These are phyloP conservation scores for Martiniozyma asiatica DNA, from an alignment of 1,139 yeast genomes.

Conservation along the genomic window DNA sequence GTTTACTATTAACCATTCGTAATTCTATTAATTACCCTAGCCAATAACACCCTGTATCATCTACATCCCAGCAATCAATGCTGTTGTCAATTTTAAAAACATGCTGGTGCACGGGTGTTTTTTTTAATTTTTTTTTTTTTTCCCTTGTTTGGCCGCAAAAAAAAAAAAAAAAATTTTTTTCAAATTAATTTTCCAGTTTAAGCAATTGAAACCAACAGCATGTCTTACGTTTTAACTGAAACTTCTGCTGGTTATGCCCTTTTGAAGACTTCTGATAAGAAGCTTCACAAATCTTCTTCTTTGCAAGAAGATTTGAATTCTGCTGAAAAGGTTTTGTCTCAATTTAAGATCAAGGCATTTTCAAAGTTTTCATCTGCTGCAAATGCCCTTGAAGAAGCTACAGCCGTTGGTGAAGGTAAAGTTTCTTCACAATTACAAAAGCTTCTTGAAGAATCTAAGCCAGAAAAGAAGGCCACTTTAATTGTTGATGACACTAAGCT, in stretches of 20 bases:
- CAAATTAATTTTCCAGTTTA: too few species aligned
- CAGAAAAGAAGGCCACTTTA: slow-evolving; percentile 81
- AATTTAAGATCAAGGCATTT: slow-evolving; percentile 87
- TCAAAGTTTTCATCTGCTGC: slow-evolving; percentile 93
- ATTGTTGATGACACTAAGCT: slow-evolving; percentile 91
- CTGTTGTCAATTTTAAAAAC: too few species aligned
- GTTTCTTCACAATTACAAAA: slow-evolving; percentile 76
- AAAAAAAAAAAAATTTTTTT: too few species aligned
- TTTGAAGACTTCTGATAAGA: slow-evolving; percentile 93
- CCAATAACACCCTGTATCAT: too few species aligned
- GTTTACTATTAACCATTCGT: too few species aligned
- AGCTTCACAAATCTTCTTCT: slow-evolving; percentile 75
- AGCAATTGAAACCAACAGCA: too few species aligned
- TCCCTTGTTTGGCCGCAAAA: too few species aligned
- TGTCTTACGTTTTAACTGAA: slow-evolving; percentile 95
- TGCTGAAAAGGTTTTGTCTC: slow-evolving; percentile 68
- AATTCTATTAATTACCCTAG: too few species aligned
- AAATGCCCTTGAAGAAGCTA: slow-evolving; percentile 91
- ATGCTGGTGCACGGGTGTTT: too few species aligned
- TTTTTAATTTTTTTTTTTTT: too few species aligned
- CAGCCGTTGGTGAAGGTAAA: slow-evolving; percentile 83
- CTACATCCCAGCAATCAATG: too few species aligned
- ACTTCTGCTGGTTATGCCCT: slow-evolving; percentile 98
- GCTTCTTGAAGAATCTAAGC: slow-evolving; percentile 67
- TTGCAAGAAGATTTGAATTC: slow-evolving; percentile 69